phyloP scores from a whole-genome alignment of 768 basidiomycete species.

The Tricholoma flavovirens region DNA sequence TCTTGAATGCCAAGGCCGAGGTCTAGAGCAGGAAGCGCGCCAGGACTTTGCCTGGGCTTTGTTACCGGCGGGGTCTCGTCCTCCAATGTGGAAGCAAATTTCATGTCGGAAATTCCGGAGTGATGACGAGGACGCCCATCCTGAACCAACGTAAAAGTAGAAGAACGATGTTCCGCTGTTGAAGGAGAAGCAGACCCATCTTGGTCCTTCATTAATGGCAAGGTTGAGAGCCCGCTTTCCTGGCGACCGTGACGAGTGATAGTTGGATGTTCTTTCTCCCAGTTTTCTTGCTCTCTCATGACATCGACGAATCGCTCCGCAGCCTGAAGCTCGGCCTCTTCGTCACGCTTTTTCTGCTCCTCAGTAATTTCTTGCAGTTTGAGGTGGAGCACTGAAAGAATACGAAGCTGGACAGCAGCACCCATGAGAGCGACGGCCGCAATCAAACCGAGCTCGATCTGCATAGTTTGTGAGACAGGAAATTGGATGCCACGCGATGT shows the following conservation, averaged over 20 bases:
- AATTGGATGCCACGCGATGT: slow-evolving; percentile 60
- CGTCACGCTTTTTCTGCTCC: slow-evolving; percentile 67
- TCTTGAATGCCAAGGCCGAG: slow-evolving; percentile 70
- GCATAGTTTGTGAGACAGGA: slow-evolving; percentile 85
- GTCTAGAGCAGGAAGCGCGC: slow-evolving; percentile 64
- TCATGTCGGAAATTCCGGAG: slow-evolving; percentile 72
- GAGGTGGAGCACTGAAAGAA: slow-evolving; percentile 72
- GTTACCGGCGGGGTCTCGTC: slow-evolving; percentile 55
- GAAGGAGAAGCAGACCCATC: slow-evolving; percentile 43
- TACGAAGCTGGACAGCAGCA: slow-evolving; percentile 83
- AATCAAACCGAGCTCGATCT: slow-evolving; percentile 88
- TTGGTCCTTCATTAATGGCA: slow-evolving; percentile 63
- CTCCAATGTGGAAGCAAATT: slow-evolving; percentile 53
- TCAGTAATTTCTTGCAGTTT: slow-evolving; percentile 76
- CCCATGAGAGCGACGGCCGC: slow-evolving; percentile 82
- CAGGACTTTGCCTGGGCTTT: slow-evolving; percentile 44
- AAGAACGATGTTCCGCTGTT: slow-evolving; percentile 42
- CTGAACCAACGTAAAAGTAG: slow-evolving; percentile 44
- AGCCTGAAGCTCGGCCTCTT: slow-evolving; percentile 70
- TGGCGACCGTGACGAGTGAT: slow-evolving; percentile 54
- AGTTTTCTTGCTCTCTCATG: slow-evolving; percentile 67
- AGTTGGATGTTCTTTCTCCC: slow-evolving; percentile 83
- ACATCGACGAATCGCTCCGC: slow-evolving; percentile 62
- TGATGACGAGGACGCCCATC: slow-evolving; percentile 52
- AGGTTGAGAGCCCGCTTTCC: slow-evolving; percentile 57